A percentile compares a stretch with the other conserved stretches of the same genome.
phyloP scores from a whole-genome alignment of 768 basidiomycete species.

The Agaricus blazei region DNA sequence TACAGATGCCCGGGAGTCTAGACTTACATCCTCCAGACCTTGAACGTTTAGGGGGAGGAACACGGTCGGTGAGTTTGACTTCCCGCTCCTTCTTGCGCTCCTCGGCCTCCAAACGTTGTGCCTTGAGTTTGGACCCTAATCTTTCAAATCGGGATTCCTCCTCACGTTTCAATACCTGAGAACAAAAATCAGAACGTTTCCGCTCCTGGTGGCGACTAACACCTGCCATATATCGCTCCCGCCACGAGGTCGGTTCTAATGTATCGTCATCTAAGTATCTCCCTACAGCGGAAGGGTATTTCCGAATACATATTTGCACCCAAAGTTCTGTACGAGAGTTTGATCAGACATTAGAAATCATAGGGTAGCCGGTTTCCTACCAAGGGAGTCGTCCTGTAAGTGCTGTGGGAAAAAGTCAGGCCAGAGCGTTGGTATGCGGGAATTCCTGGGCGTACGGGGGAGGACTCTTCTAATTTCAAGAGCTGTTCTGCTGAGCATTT shows the following conservation, averaged over 20 bases:
- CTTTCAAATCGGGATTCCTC: slow-evolving; percentile 65
- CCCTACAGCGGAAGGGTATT: slow-evolving; percentile 50
- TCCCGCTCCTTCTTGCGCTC: slow-evolving; percentile 74
- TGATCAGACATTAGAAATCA: slow-evolving; percentile 7
- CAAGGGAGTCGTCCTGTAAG: slow-evolving; percentile 50
- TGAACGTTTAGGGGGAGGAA: slow-evolving; percentile 62
- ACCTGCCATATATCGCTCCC: slow-evolving; percentile 63
- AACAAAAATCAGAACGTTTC: slow-evolving; percentile 6
- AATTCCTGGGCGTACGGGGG: slow-evolving; percentile 47
- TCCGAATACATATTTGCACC: slow-evolving; percentile 57
- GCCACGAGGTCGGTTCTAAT: slow-evolving; percentile 59
- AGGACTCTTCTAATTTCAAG: slow-evolving; percentile 58
- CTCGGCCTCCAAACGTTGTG: slow-evolving; percentile 62
- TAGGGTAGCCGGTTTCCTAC: slow-evolving; percentile 24
- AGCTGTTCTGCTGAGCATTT: slow-evolving; percentile 70
- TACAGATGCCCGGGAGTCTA: slow-evolving; percentile 10
- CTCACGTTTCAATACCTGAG: slow-evolving; percentile 47
- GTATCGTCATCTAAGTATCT: slow-evolving; percentile 34
- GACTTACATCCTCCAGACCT: slow-evolving; percentile 48
- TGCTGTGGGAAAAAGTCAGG: slow-evolving; percentile 29
- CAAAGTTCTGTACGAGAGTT: slow-evolving; percentile 48
- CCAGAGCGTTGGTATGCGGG: not conserved
- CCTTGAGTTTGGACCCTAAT: slow-evolving; percentile 55
- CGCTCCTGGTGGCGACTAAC: slow-evolving; percentile 8
- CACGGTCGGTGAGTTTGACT: slow-evolving; percentile 67